These are phyloP conservation scores for Schoenoplectus tabernaemontani DNA, from an alignment of 202 grass and related monocot species.

Conservation along the genomic window DNA sequence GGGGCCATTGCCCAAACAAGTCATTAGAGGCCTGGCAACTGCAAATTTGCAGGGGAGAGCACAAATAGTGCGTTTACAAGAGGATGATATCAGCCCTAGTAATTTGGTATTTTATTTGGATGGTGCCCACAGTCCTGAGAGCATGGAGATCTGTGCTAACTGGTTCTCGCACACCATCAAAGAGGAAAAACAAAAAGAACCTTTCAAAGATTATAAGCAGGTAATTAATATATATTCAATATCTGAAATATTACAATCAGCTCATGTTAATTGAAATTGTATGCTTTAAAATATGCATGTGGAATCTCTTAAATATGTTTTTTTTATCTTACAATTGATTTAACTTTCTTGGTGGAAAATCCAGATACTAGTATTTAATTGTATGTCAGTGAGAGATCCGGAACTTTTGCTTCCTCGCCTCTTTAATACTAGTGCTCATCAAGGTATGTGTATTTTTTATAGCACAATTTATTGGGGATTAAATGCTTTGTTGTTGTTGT, in stretches of 20 bases:
- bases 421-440: not conserved
- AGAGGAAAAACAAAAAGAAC: slow-evolving; percentile 25
- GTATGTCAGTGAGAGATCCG: slow-evolving; percentile 97
- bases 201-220: slow-evolving; percentile 28
- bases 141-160: slow-evolving; percentile 78
- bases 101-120: slow-evolving; percentile 73
- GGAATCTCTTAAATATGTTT: no score
- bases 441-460: no score
- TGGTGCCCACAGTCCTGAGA: slow-evolving; percentile 97
- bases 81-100: slow-evolving; percentile 13
- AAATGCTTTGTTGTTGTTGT: no score
- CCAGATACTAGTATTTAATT: slow-evolving; percentile 96
- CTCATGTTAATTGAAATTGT: slow-evolving; percentile 1
- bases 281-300: not conserved
- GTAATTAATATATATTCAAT: slow-evolving; percentile 13
- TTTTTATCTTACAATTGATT: no score
- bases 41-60: slow-evolving; percentile 82
- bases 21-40: slow-evolving; percentile 59
- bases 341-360: not conserved
- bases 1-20: slow-evolving; percentile 56
- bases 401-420: slow-evolving; percentile 70
- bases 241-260: not conserved
- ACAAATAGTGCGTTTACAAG: slow-evolving; percentile 50
- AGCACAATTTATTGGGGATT: no score
- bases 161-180: slow-evolving; percentile 72